A percentile compares a stretch with the other conserved stretches of the same genome.
Evolutionary conservation across 768 basidiomycete species (phyloP).

Genomic region (Termitomyces sp.): DNA sequence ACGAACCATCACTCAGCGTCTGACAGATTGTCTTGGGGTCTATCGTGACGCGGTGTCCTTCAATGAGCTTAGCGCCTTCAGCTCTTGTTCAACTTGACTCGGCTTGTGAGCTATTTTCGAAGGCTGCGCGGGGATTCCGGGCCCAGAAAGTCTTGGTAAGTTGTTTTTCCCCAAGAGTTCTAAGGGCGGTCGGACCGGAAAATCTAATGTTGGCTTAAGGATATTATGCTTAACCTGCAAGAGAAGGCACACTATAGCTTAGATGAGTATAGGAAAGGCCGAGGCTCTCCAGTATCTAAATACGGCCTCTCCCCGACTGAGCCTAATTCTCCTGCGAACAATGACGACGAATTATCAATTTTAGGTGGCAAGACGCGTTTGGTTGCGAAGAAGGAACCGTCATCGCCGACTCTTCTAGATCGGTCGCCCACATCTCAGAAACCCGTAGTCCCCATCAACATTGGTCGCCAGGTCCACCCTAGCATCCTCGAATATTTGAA

Average conservation of each 20-base stretch:
- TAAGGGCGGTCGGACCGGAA: background rate
- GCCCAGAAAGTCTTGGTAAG: constrained; percentile 61
- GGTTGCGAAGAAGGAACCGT: constrained; percentile 54
- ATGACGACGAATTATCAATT: constrained; percentile 58
- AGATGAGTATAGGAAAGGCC: constrained; percentile 58
- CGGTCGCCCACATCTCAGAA: constrained; percentile 68
- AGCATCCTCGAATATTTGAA: constrained; percentile 64
- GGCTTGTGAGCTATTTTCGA: constrained; percentile 69
- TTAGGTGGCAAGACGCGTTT: constrained; percentile 64
- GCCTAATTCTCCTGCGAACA: constrained; percentile 37
- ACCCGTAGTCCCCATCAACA: constrained; percentile 66
- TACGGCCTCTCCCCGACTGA: constrained; percentile 28
- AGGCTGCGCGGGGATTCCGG: constrained; percentile 59
- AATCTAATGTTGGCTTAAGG: constrained; percentile 26
- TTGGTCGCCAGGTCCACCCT: constrained; percentile 49
- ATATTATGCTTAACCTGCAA: constrained; percentile 58
- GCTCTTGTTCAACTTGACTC: constrained; percentile 71
- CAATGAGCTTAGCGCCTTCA: constrained; percentile 72
- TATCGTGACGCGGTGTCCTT: constrained; percentile 73
- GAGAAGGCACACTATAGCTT: constrained; percentile 61
- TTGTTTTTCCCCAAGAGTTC: background rate
- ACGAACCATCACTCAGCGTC: background rate
- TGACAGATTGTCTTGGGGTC: constrained; percentile 66
- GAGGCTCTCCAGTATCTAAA: constrained; percentile 36
- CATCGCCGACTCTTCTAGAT: constrained; percentile 49